phyloP scores from a whole-genome alignment of 75 land plant genomes.

The Chamaecyparis obtusa region DNA sequence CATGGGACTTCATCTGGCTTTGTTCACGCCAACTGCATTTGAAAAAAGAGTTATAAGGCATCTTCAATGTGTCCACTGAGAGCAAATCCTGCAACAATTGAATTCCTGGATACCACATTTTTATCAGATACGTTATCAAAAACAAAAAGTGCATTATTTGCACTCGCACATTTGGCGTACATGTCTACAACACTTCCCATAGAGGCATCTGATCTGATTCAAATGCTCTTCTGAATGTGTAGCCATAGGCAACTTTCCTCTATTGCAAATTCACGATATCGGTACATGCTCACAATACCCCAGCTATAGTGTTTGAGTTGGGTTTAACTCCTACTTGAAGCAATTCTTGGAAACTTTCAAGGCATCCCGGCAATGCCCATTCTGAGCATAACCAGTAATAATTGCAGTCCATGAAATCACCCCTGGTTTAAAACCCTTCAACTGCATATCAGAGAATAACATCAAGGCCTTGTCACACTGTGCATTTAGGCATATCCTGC shows the following conservation, averaged over 20 bases:
- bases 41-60: constrained; percentile 8
- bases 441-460: neutral
- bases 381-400: neutral
- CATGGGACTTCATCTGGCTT: constrained; percentile 9
- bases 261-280: constrained; percentile 8
- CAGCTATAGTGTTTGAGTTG: constrained; percentile 3
- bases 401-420: constrained; percentile 14
- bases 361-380: constrained; percentile 5
- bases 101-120: constrained; percentile 10
- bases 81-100: constrained; percentile 17
- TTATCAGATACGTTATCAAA: constrained; percentile 8
- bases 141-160: neutral
- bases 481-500: constrained; percentile 69
- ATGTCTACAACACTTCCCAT: constrained; percentile 9
- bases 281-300: constrained; percentile 48
- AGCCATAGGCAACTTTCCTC: constrained; percentile 25
- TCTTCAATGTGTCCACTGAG: neutral
- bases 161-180: constrained; percentile 7
- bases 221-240: constrained; percentile 26
- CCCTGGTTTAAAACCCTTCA: constrained; percentile 25
- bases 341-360: constrained; percentile 1
- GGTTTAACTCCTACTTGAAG: neutral
- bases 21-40: constrained; percentile 3
- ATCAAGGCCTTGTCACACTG: constrained; percentile 30
- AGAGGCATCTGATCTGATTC: neutral